Conservation (phyloP, 768 basidiomycete species). For the Hygrophoropsis aurantiaca region DNA sequence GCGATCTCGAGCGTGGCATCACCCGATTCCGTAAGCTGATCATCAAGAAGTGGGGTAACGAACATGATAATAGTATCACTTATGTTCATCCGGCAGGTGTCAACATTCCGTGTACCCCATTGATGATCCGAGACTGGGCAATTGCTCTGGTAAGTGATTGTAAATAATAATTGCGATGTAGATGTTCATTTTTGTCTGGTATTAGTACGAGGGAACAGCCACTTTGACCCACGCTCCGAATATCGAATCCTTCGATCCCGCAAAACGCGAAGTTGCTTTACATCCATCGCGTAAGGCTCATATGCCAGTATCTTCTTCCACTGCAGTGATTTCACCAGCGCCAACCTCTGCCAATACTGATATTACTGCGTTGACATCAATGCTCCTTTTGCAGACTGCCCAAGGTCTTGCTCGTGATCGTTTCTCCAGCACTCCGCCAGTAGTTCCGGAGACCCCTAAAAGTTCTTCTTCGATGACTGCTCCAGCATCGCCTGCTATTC, state of each 20-base stretch:
- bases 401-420: background rate
- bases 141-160: too few species aligned
- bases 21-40: background rate
- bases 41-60: conserved; percentile 4
- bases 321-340: background rate
- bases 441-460: background rate
- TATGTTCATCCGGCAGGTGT: background rate
- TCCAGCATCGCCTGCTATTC: conserved; percentile 1
- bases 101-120: background rate
- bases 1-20: background rate
- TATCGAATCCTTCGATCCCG: conserved; percentile 3
- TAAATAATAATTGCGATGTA: too few species aligned
- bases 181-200: background rate
- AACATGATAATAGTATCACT: background rate
- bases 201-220: conserved; percentile 7
- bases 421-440: background rate
- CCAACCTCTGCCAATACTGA: background rate
- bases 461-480: too few species aligned
- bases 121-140: conserved; percentile 12
- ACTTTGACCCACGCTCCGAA: background rate
- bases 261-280: background rate
- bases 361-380: conserved; percentile 2
- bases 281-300: background rate
- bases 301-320: too few species aligned
- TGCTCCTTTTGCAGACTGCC: conserved; percentile 7